phyloP scores from a whole-genome alignment of 1,139 yeast species.

The Yamadazyma spencermartinsiae region DNA sequence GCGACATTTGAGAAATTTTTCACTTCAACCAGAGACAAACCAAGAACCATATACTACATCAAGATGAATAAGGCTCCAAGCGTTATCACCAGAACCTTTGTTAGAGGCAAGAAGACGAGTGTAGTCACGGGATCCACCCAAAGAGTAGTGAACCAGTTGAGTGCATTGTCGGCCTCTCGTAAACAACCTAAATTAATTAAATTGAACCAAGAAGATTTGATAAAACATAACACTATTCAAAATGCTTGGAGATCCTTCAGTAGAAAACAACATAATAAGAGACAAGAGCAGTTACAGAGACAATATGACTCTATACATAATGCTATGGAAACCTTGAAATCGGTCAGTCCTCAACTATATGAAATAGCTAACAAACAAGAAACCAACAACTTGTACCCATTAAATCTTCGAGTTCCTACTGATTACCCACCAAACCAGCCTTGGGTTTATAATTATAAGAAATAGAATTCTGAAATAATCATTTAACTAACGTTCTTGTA shows the following conservation, averaged over 20 bases:
- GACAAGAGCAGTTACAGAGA: constrained; percentile 48
- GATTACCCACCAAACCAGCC: constrained; percentile 85
- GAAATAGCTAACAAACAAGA: constrained; percentile 52
- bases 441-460: constrained; percentile 68
- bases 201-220: constrained; percentile 74
- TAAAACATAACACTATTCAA: constrained; percentile 81
- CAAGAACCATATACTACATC: background rate
- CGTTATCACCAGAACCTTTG: constrained; percentile 19
- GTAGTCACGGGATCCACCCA: constrained; percentile 59
- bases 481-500: background rate
- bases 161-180: constrained; percentile 82
- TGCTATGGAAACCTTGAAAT: constrained; percentile 75
- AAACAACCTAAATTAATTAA: constrained; percentile 83
- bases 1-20: constrained; percentile 2
- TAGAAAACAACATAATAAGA: constrained; percentile 46
- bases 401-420: constrained; percentile 85
- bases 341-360: constrained; percentile 46
- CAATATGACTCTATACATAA: constrained; percentile 68
- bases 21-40: background rate
- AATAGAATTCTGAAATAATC: constrained; percentile 6
- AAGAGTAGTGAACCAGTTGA: constrained; percentile 69
- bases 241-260: constrained; percentile 78
- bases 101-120: constrained; percentile 39
- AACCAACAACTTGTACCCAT: constrained; percentile 56
- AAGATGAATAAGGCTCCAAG: background rate